Base-by-base conservation (phyloP, 2,329 filamentous ascomycete species). In the Thielaviopsis euricoi region DNA sequence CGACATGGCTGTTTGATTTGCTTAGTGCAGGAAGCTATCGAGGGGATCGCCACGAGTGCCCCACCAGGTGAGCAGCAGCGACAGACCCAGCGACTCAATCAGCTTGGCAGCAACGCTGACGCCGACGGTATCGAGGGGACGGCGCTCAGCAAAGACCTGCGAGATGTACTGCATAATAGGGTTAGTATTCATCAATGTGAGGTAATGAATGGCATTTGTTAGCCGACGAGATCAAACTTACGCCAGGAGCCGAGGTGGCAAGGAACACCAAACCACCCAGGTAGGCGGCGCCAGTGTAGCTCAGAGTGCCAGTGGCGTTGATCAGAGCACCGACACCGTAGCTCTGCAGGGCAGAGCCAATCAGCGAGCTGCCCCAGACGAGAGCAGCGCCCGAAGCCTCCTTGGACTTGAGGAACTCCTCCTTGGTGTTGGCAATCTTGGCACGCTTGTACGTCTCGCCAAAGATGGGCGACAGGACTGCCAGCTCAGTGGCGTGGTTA, bases 231-330 rank as follows among this genome's bases (percentile, higher is more conserved):
- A 19, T 33, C 10, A 23, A 64, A 80, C 84, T 64, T 82, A 95
- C 89, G 61, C 83, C 82, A 64, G 91, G 91, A 67, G 89, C 90
- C 67, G 89, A 84, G 65, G 85, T 90, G 65, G 91, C 91, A 63
- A 89, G 79, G 79, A 97, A 97, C 77, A 97, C 86, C 70, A 97
- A 76, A 61, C 79, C 79, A 64, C 93, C 93, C 61, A 97, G 79
- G 76, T 96, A 97, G 58, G 91, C 89, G 62, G 93, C 89, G 65
- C 93, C 93, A 82, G 95, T 97, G 79, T 97, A 97, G 75, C 82
- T 89, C 63, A 97, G 78, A 57, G 91, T 96, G 64, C 89, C 90
- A 49, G 91, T 97, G 64, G 90, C 89, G 72, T 97, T 97, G 78
- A 91, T 86, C 64, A 95, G 76, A 62, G 89, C 89, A 65, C 85